Base-by-base conservation (phyloP, 345 rosid species). In the Dimocarpus longan region DNA sequence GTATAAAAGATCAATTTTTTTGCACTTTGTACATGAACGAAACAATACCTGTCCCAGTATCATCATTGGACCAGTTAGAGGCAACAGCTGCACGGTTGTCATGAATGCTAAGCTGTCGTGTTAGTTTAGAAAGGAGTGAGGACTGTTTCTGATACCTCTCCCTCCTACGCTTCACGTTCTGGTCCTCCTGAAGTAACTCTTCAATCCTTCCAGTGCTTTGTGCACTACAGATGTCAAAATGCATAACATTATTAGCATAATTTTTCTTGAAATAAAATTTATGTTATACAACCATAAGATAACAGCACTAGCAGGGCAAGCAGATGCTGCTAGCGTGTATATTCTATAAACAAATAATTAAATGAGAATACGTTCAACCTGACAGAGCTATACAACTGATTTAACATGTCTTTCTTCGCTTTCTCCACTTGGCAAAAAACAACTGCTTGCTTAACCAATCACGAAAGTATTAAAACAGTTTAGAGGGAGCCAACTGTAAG, bases 381-480 rank as follows among this genome's bases (percentile, higher is more conserved):
- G 60, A 95, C 79, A 4, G 98, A 92, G 81, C 93, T 93, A 82
- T 95, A 95, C 75, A 95, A 85, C 80, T 95, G 98, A 88, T 91
- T 95, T 44, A 95, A 89, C 99, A 95, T 95, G 85, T 95, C 97
- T 87, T 95, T 98, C 85, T 90, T 93, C 13, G 98, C 91, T 84
- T 95, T 95, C 84, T 95, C 98, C 19, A 93, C 99, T 90, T 95
- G 99, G 84, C 98, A 95, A 78, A 95, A 95, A 79, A 95, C 98
- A 85, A 95, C 94, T 13, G 97, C 99, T 98, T 95, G 94, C 84
- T 74, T 79, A 78, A 78, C 70, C 81, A 81, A 2, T 74, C 78
- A 74, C 28, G 69, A 64, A 78, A 43, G 40, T 11, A 73, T 74
- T 62, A 64, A 32, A 68, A 19, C 8, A 16, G 37, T 66, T 46